phyloP scores from a whole-genome alignment of 2,329 filamentous ascomycete genomes.

The Alternaria rosae region DNA sequence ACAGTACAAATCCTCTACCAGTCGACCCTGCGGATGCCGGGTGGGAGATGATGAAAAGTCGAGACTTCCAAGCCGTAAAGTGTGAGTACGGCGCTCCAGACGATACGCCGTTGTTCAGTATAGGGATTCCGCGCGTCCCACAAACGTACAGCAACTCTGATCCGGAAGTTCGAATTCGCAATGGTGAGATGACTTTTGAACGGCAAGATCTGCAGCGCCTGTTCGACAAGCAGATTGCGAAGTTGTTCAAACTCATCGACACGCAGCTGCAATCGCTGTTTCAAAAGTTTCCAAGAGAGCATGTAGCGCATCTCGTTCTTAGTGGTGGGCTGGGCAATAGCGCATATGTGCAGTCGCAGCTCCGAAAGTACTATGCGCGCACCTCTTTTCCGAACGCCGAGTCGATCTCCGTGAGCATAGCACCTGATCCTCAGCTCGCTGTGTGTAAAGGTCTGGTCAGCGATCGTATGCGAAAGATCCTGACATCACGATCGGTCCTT shows the following conservation, averaged over 20 bases:
- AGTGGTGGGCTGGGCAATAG: conserved; percentile 55
- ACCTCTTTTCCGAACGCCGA: conserved; percentile 32
- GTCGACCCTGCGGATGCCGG: conserved; percentile 46
- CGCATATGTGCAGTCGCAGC: conserved; percentile 50
- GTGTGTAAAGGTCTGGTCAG: conserved; percentile 63
- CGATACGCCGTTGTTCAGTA: conserved; percentile 46
- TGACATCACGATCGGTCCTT: conserved; percentile 54
- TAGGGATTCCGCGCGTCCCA: conserved; percentile 45
- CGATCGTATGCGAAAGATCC: conserved; percentile 60
- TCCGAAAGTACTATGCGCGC: conserved; percentile 44
- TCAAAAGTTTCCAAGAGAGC: conserved; percentile 37
- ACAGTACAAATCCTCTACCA: conserved; percentile 32
- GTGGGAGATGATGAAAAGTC: conserved; percentile 53
- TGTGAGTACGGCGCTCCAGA: conserved; percentile 51
- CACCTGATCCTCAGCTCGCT: conserved; percentile 62
- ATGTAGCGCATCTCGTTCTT: conserved; percentile 50
- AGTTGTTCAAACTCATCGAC: conserved; percentile 47
- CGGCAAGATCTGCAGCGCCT: conserved; percentile 42
- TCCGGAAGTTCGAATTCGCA: conserved; percentile 38
- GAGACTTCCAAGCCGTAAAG: conserved; percentile 52
- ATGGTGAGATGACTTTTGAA: conserved; percentile 46
- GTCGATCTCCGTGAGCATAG: conserved; percentile 41
- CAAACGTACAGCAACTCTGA: conserved; percentile 43
- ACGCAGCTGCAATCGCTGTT: conserved; percentile 41
- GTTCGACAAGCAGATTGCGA: conserved; percentile 49